Percentiles rank a stretch among this genome's conserved stretches.
phyloP scores from a whole-genome alignment of 2,329 filamentous ascomycete species.

The Arachnomyces sp. region DNA sequence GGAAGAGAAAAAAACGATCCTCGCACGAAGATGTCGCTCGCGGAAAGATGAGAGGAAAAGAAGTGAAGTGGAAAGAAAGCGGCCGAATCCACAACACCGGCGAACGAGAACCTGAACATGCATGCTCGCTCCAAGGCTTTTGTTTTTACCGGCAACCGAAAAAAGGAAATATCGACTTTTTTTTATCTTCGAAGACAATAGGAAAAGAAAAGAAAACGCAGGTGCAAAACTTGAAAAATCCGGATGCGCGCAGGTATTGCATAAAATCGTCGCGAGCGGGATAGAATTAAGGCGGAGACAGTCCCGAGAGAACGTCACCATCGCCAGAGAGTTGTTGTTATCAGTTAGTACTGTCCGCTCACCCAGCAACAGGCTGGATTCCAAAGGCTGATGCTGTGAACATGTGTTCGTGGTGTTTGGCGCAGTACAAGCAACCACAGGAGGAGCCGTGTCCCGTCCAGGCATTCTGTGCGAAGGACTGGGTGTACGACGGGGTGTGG shows the following conservation, averaged over 20 bases:
- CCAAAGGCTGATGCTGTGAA: slow-evolving; percentile 38
- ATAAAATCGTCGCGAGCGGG: slow-evolving; percentile 8
- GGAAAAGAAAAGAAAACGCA: neutral
- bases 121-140: too few species aligned
- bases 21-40: neutral
- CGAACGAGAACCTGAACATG: too few species aligned
- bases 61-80: slow-evolving; percentile 8
- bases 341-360: slow-evolving; percentile 4
- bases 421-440: slow-evolving; percentile 43
- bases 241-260: slow-evolving; percentile 1
- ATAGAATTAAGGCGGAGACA: neutral
- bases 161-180: neutral
- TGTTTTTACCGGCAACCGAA: slow-evolving; percentile 2
- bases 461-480: slow-evolving; percentile 39
- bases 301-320: neutral
- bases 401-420: slow-evolving; percentile 44
- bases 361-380: slow-evolving; percentile 41
- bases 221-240: slow-evolving; percentile 4
- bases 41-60: slow-evolving; percentile 12
- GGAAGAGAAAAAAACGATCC: slow-evolving; percentile 5
- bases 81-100: too few species aligned
- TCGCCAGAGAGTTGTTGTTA: neutral
- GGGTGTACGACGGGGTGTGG: slow-evolving; percentile 41
- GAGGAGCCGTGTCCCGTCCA: slow-evolving; percentile 42
- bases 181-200: neutral